Evolutionary conservation across 2,329 filamentous ascomycete species (phyloP).

Genomic region (Raffaelea deltoideospora): DNA sequence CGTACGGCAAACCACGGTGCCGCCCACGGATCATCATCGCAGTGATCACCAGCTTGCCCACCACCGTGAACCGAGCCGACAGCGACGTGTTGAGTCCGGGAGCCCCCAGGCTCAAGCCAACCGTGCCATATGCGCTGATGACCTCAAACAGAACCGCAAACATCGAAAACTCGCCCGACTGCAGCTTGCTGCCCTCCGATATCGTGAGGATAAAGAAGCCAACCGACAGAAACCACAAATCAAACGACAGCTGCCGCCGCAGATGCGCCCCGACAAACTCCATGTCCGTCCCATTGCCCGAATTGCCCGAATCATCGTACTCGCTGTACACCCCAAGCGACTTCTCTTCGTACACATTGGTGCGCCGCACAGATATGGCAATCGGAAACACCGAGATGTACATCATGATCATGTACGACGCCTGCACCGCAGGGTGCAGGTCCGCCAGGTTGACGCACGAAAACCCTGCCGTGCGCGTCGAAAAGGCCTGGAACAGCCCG

Average conservation of each 20-base stretch:
- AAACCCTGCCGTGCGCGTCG: slow-evolving; percentile 85
- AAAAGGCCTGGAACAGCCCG: slow-evolving; percentile 78
- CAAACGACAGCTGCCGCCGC: slow-evolving; percentile 85
- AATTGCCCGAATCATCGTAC: slow-evolving; percentile 29
- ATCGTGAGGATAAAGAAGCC: slow-evolving; percentile 89
- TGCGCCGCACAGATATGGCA: slow-evolving; percentile 83
- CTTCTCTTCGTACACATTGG: slow-evolving; percentile 92
- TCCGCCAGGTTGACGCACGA: slow-evolving; percentile 61
- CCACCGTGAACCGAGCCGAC: slow-evolving; percentile 60
- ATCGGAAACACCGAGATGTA: slow-evolving; percentile 97
- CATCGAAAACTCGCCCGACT: slow-evolving; percentile 47
- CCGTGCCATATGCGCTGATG: slow-evolving; percentile 84
- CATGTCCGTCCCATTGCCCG: slow-evolving; percentile 41
- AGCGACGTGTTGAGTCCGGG: slow-evolving; percentile 63
- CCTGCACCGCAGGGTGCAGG: slow-evolving; percentile 81
- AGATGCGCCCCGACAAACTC: slow-evolving; percentile 87
- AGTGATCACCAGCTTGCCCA: slow-evolving; percentile 56
- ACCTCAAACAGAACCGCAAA: slow-evolving; percentile 70
- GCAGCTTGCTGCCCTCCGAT: slow-evolving; percentile 60
- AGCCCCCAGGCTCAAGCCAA: slow-evolving; percentile 80
- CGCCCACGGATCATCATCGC: slow-evolving; percentile 56
- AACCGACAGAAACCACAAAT: slow-evolving; percentile 92
- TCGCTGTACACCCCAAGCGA: slow-evolving; percentile 60
- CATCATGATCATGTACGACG: slow-evolving; percentile 97
- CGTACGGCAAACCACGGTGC: slow-evolving; percentile 53